Evolutionary conservation across 371 early-diverging fungal species (phyloP), one percentile per base, ranked within the genome.

Genomic region (Mortierella sp.): DNA sequence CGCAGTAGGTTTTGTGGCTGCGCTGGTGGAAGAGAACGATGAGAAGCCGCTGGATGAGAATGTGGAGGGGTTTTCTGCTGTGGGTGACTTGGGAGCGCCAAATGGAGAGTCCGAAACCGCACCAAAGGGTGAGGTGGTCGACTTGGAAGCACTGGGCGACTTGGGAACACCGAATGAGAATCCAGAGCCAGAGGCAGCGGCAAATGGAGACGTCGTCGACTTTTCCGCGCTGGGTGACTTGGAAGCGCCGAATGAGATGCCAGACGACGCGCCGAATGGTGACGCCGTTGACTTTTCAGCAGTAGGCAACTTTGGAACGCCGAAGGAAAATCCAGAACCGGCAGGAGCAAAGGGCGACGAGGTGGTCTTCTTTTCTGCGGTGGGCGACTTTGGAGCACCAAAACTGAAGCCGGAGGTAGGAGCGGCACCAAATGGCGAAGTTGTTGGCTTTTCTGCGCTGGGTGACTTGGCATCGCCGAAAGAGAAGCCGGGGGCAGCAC

Each of bases 91-190:
- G 35, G 72, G 35, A 18, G 21, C 46, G 21, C 35, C 38, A 18
- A 51, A 72, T 3, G 21, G 14, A 0, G 32, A 54, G 4, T 16
- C 54, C n/a, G 54, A 46, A 11, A 38, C 35, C 0, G 35, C 35
- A 2, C 72, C 72, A 54, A 72, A 72, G 12, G 49, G 18, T 0
- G 51, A 51, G 5, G 49, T 35, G 7, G 27, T 18, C 24, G 12
- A 32, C 46, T 43, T 29, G 48, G 27, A 8, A 3, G 29, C n/a
- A 16, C 18, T 71, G 49, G 48, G 48, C 46, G 63, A 63, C 63
- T 68, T 68, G 43, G 68, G 68, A 35, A 35, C 68, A 10, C 68
- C 68, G 41, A 65, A 65, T 4, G 65, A 38, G 65, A 65, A 38
- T 38, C 65, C 49, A 51, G 46, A 24, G 14, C 56, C 48, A 48